phyloP scores from a whole-genome alignment of 768 basidiomycete genomes.

The Mycena belliarum region DNA sequence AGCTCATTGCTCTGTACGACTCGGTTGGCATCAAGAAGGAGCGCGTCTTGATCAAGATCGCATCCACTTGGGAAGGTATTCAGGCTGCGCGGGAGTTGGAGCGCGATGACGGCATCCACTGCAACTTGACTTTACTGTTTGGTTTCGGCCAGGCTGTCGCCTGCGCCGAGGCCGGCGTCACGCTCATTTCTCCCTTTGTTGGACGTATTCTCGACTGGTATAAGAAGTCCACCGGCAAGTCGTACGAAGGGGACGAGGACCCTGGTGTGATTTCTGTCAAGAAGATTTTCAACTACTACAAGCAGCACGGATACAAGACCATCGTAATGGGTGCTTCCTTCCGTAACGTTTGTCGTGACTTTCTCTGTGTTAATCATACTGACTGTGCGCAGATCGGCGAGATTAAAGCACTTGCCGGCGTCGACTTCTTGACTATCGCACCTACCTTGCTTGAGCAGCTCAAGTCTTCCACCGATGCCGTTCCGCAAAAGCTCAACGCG shows the following conservation, averaged over 20 bases:
- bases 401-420: slow-evolving; percentile 93
- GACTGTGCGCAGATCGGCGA: slow-evolving; percentile 64
- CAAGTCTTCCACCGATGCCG: slow-evolving; percentile 71
- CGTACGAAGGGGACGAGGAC: slow-evolving; percentile 88
- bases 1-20: slow-evolving; percentile 92
- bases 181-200: slow-evolving; percentile 98
- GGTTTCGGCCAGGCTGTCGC: slow-evolving; percentile 99
- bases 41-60: slow-evolving; percentile 98
- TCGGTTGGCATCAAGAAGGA: slow-evolving; percentile 93
- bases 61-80: slow-evolving; percentile 99
- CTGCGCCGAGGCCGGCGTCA: slow-evolving; percentile 97
- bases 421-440: slow-evolving; percentile 96
- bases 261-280: slow-evolving; percentile 95
- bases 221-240: slow-evolving; percentile 88
- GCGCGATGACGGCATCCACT: slow-evolving; percentile 90
- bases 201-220: slow-evolving; percentile 99
- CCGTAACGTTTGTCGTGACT: slow-evolving; percentile 83
- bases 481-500: slow-evolving; percentile 85
- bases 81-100: slow-evolving; percentile 98
- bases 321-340: slow-evolving; percentile 99
- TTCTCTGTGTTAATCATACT: background rate
- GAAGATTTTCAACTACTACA: slow-evolving; percentile 99
- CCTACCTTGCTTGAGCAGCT: slow-evolving; percentile 91
- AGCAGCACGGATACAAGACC: slow-evolving; percentile 96
- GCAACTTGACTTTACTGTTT: slow-evolving; percentile 98